Percentiles rank a stretch among this genome's conserved stretches.
phyloP scores from a whole-genome alignment of 2,329 filamentous ascomycete species.

The Stylonectria norvegica region DNA sequence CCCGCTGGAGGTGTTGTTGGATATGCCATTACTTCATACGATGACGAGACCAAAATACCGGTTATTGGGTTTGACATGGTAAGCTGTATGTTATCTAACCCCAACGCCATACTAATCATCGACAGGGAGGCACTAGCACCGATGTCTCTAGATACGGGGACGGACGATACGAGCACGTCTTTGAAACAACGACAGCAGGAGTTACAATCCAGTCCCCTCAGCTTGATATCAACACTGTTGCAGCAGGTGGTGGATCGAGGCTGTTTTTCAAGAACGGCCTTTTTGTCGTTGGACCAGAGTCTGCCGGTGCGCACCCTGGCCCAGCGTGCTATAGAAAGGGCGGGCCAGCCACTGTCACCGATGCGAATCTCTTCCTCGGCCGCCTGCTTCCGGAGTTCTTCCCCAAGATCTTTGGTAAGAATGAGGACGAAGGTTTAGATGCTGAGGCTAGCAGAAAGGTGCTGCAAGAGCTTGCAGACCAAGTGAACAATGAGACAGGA shows the following conservation, averaged over 20 bases:
- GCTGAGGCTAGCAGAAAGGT: constrained; percentile 69
- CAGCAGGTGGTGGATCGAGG: constrained; percentile 80
- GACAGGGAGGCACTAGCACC: constrained; percentile 75
- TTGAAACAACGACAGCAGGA: constrained; percentile 91
- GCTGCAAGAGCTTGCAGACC: constrained; percentile 70
- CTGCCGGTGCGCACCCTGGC: constrained; percentile 82
- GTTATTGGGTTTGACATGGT: constrained; percentile 94
- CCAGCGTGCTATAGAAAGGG: constrained; percentile 90
- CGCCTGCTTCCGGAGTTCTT: constrained; percentile 87
- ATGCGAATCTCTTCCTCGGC: constrained; percentile 84
- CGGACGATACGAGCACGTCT: constrained; percentile 87
- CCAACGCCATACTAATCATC: constrained; percentile 11
- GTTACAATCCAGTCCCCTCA: constrained; percentile 91
- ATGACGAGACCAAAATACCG: constrained; percentile 73
- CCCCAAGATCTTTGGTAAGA: constrained; percentile 89
- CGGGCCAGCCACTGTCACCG: constrained; percentile 86
- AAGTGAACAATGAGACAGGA: constrained; percentile 74
- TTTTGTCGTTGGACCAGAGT: constrained; percentile 87
- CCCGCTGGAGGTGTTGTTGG: constrained; percentile 93
- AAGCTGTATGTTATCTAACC: constrained; percentile 12
- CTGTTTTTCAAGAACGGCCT: constrained; percentile 87
- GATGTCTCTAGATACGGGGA: constrained; percentile 85
- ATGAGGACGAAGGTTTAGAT: constrained; percentile 79
- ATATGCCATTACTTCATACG: constrained; percentile 88
- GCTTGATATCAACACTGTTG: constrained; percentile 92